These are phyloP conservation scores for Pseudocercospora crystallina DNA, from an alignment of 2,329 filamentous ascomycete genomes.

Conservation along the genomic window DNA sequence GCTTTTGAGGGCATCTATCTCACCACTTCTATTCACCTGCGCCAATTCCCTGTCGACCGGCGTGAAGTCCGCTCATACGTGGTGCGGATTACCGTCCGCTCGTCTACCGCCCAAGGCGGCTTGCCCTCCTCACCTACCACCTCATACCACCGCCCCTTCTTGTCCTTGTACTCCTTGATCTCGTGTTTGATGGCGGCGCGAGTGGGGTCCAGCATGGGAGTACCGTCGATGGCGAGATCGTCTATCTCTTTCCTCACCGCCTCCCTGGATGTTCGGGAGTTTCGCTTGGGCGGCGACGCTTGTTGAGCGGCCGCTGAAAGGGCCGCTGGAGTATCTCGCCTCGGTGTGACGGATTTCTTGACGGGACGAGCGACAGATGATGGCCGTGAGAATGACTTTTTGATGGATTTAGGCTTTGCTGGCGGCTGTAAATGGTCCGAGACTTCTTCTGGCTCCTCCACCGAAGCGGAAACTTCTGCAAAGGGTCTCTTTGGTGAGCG, in stretches of 20 bases:
- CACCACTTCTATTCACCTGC: not conserved
- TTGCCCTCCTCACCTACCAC: conserved; percentile 6
- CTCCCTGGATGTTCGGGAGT: conserved; percentile 4
- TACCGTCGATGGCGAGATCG: conserved; percentile 17
- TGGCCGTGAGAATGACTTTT: no score
- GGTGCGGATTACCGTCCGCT: conserved; percentile 8
- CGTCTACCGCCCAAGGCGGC: conserved; percentile 21
- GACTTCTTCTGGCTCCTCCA: conserved; percentile 1
- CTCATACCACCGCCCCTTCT: conserved; percentile 21
- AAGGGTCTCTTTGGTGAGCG: conserved; percentile 8
- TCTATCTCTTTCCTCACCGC: conserved; percentile 6
- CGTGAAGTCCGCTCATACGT: not conserved
- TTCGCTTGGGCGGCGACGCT: not conserved
- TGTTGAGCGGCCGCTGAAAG: not conserved
- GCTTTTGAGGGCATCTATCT: no score
- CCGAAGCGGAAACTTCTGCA: conserved; percentile 2
- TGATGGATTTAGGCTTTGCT: not conserved
- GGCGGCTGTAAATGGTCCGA: not conserved
- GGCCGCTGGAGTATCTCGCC: not conserved
- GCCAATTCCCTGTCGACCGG: conserved; percentile 1
- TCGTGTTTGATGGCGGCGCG: conserved; percentile 3
- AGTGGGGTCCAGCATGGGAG: conserved; percentile 15
- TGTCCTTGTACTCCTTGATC: conserved; percentile 15
- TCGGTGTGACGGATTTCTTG: not conserved
- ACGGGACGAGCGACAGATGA: no score